Conservation (phyloP, 1,284 basidiomycete species). For the Tilletia caries region DNA sequence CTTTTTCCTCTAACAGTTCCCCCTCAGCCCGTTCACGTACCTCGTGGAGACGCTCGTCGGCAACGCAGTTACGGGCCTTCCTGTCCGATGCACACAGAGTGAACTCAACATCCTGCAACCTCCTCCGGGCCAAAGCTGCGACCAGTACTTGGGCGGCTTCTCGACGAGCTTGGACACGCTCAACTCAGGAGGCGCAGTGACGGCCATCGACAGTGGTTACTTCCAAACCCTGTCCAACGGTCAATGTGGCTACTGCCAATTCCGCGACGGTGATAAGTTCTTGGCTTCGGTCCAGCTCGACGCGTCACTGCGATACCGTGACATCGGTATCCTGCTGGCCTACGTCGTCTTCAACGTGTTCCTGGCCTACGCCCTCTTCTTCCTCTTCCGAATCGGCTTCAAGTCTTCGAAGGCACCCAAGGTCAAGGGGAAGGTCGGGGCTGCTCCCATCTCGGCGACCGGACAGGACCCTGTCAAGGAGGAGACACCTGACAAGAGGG, state of each 20-base stretch:
- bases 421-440: not conserved
- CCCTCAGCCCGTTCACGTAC: slow-evolving; percentile 69
- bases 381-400: slow-evolving; percentile 19
- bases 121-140: slow-evolving; percentile 55
- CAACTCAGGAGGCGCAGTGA: slow-evolving; percentile 17
- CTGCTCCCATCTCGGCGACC: slow-evolving; percentile 1
- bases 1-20: too few relatives aligned
- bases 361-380: slow-evolving; percentile 38
- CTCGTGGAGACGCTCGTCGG: slow-evolving; percentile 56
- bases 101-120: slow-evolving; percentile 56
- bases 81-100: slow-evolving; percentile 54
- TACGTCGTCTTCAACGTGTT: slow-evolving; percentile 64
- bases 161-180: slow-evolving; percentile 26
- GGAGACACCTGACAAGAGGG: slow-evolving; percentile 5
- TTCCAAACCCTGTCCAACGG: slow-evolving; percentile 27
- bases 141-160: slow-evolving; percentile 55
- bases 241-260: slow-evolving; percentile 57
- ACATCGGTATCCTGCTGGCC: slow-evolving; percentile 60
- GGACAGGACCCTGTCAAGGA: not conserved
- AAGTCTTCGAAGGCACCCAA: slow-evolving; percentile 11
- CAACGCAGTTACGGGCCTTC: slow-evolving; percentile 50
- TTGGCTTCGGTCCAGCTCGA: slow-evolving; percentile 49
- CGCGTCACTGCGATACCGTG: slow-evolving; percentile 29
- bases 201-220: slow-evolving; percentile 28
- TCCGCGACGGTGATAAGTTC: slow-evolving; percentile 62